phyloP scores from a whole-genome alignment of 208 protist species.

The Trypanosoma cruzi region DNA sequence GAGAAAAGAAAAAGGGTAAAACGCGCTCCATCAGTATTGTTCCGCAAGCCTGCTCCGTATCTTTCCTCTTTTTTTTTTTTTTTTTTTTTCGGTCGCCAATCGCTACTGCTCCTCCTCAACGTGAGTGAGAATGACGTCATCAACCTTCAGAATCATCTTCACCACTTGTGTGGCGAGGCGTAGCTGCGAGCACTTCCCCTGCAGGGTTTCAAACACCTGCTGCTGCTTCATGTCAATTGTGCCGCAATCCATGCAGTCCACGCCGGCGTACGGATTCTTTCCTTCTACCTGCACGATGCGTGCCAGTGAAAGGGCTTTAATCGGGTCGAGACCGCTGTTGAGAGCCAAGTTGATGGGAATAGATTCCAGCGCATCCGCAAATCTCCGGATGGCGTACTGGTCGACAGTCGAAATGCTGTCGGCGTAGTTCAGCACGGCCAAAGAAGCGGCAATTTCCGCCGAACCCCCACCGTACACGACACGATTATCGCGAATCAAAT shows the following conservation, averaged over 20 bases:
- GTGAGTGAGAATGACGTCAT: slow-evolving; percentile 98
- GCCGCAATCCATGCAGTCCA: slow-evolving; percentile 98
- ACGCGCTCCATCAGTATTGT: background rate
- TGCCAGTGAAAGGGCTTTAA: slow-evolving; percentile 96
- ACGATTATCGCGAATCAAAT: slow-evolving; percentile 99
- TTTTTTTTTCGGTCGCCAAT: background rate
- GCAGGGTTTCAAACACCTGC: slow-evolving; percentile 98
- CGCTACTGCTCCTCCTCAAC: slow-evolving; percentile 70
- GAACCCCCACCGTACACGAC: slow-evolving; percentile 99
- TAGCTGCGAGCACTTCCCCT: slow-evolving; percentile 99
- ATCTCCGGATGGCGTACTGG: slow-evolving; percentile 99
- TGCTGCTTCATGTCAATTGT: slow-evolving; percentile 98
- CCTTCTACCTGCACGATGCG: slow-evolving; percentile 95
- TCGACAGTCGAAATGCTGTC: slow-evolving; percentile 95
- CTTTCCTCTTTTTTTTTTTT: background rate
- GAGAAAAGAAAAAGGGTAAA: background rate
- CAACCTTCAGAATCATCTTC: slow-evolving; percentile 99
- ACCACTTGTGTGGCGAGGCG: slow-evolving; percentile 99
- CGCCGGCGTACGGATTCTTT: slow-evolving; percentile 96
- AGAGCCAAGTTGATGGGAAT: slow-evolving; percentile 99
- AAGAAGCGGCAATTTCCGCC: slow-evolving; percentile 98
- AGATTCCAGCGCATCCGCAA: slow-evolving; percentile 99
- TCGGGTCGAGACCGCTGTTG: slow-evolving; percentile 98
- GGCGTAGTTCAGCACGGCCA: slow-evolving; percentile 93
- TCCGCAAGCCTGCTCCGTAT: background rate